Base-by-base conservation (phyloP, 768 basidiomycete genomes). In the Postia placenta region DNA sequence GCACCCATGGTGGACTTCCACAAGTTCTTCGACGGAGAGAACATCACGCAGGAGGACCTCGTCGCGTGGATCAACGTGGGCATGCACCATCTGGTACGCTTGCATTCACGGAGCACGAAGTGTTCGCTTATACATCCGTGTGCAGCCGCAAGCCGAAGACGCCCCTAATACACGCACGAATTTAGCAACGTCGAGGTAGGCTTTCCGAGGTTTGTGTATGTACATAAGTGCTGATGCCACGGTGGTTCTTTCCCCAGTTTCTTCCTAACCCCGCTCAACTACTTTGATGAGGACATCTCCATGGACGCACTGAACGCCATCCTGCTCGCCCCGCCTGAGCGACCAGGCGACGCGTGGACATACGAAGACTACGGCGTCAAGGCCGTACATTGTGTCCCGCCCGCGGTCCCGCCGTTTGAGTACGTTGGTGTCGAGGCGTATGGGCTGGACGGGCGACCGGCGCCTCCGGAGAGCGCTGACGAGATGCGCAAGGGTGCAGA, bases 1-100 rank as follows among this genome's bases (percentile, higher is more conserved):
- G 52, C 56, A 4, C 80, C 79, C 4, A 64, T 73, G 11, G 76
- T 82, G 42, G 69, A 81, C 58, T 83, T 81, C 61, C 74, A 80
- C 64, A 70, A 72, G 36, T 82, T 81, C 65, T 83, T 83, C 61
- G 72, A 84, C 52, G 76, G 75, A 5, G 83, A 85, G 64, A 76
- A 72, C 49, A 70, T 85, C 41, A 75, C 74, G 0, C 81, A 85
- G 58, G 70, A 80, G 56, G 83, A 85, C 60, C 62, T 85, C 11
- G 82, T 84, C 2, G 74, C 75, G 15, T 85, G 82, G 80, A 58
- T 85, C 46, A 83, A 83, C 54, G 54, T 85, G 33, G 83, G 83
- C 19, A 84, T 73, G 67, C 83, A 85, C 60, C 83, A 85, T 56
- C 65, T 83, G 43, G 76, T 76, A 49, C 28, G 70, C 52, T 5